These are phyloP conservation scores for Cladosporium oxysporum DNA, from an alignment of 2,329 filamentous ascomycete genomes.

Conservation along the genomic window DNA sequence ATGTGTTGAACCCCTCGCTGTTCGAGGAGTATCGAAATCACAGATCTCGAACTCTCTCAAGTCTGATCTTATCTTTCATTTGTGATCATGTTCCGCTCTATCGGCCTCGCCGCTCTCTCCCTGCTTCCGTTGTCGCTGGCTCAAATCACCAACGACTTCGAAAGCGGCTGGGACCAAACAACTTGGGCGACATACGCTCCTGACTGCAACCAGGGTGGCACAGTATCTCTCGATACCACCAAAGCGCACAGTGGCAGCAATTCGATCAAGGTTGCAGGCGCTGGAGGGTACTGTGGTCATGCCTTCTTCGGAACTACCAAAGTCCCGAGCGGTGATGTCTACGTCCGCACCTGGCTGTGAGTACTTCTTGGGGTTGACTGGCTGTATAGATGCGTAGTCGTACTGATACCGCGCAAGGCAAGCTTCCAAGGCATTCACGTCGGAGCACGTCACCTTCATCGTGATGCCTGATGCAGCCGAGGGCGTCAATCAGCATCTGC, in stretches of 20 bases:
- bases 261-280: constrained; percentile 53
- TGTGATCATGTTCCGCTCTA: constrained; percentile 46
- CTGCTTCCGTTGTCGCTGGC: constrained; percentile 52
- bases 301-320: constrained; percentile 62
- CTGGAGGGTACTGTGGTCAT: constrained; percentile 59
- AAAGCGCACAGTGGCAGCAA: constrained; percentile 59
- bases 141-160: constrained; percentile 59
- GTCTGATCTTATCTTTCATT: background rate
- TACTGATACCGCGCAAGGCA: background rate
- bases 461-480: constrained; percentile 63
- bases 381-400: background rate
- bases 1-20: background rate
- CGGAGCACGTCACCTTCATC: constrained; percentile 63
- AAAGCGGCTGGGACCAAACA: constrained; percentile 58
- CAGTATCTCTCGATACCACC: constrained; percentile 57
- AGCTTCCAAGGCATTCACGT: constrained; percentile 54
- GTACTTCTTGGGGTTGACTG: constrained; percentile 31
- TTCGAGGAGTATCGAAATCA: background rate
- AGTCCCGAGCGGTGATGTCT: constrained; percentile 59
- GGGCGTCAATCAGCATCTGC: constrained; percentile 59
- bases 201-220: constrained; percentile 62
- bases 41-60: background rate
- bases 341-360: constrained; percentile 59
- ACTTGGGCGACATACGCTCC: constrained; percentile 61
- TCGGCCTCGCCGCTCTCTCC: constrained; percentile 46